Conservation (phyloP, 805 yeast species). For the Candida chilensis region DNA sequence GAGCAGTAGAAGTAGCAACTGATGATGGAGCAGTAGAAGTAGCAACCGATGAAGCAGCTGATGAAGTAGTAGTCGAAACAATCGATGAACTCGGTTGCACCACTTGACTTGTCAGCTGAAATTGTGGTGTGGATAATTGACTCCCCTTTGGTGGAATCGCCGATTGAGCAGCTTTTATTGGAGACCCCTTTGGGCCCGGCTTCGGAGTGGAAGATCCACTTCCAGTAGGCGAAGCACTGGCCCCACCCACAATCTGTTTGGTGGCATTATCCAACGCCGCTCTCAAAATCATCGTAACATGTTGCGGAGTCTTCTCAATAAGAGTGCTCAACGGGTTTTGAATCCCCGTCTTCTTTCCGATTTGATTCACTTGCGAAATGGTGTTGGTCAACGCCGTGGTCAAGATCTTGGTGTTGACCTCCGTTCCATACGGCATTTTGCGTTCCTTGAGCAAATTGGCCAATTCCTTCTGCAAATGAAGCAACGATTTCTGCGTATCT, state of each 20-base stretch:
- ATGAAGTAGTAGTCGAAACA: neutral
- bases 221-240: no score
- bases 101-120: no score
- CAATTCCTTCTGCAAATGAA: conserved; percentile 79
- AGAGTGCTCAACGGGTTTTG: conserved; percentile 68
- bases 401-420: conserved; percentile 72
- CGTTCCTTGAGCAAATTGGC: conserved; percentile 72
- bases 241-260: no score
- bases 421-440: conserved; percentile 62
- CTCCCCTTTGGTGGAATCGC: neutral
- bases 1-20: neutral
- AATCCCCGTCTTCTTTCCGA: conserved; percentile 78
- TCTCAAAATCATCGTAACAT: conserved; percentile 67
- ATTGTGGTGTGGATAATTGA: conserved; percentile 1
- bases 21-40: neutral
- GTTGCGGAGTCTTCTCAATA: conserved; percentile 76
- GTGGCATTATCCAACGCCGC: conserved; percentile 79
- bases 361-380: conserved; percentile 81
- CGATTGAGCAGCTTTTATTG: conserved; percentile 1
- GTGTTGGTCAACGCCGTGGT: conserved; percentile 92
- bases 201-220: no score
- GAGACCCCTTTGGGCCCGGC: no score
- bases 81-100: no score
- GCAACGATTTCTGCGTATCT: conserved; percentile 66
- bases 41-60: neutral